Conservation (phyloP, 2,329 filamentous ascomycete genomes). For the Taxawa tesnikishii region DNA sequence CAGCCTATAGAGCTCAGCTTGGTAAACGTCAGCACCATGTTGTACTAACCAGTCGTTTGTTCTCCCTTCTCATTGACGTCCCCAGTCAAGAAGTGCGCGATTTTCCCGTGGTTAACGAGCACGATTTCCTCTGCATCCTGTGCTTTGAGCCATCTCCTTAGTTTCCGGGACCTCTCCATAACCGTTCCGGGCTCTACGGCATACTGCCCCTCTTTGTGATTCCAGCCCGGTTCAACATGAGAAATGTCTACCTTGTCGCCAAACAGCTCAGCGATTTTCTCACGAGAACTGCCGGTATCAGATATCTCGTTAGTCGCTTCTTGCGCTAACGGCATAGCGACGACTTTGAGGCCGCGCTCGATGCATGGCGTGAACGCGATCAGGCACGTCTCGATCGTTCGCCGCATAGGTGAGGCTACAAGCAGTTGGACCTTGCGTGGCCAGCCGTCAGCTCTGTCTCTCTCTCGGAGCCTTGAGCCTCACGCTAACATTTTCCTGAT, state of each 20-base stretch:
- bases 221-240: conserved; percentile 15
- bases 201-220: conserved; percentile 15
- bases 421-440: conserved; percentile 15
- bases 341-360: conserved; percentile 13
- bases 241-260: conserved; percentile 14
- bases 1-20: no score
- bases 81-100: conserved; percentile 17
- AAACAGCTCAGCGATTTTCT: conserved; percentile 12
- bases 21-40: no score
- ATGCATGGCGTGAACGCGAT: conserved; percentile 14
- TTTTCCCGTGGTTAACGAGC: conserved; percentile 17
- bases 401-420: conserved; percentile 15
- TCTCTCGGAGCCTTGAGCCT: neutral
- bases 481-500: conserved; percentile 14
- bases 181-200: conserved; percentile 13
- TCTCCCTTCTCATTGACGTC: conserved; percentile 16
- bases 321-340: conserved; percentile 16
- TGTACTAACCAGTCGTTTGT: conserved; percentile 18
- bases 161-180: conserved; percentile 12
- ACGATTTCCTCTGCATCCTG: conserved; percentile 16
- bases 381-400: conserved; percentile 16
- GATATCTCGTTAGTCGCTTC: conserved; percentile 14
- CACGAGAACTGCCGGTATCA: conserved; percentile 14
- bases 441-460: neutral
- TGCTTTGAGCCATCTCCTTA: conserved; percentile 14